Evolutionary conservation across 2,329 filamentous ascomycete genomes (phyloP).

Genomic region (Sclerotinia subarctica): DNA sequence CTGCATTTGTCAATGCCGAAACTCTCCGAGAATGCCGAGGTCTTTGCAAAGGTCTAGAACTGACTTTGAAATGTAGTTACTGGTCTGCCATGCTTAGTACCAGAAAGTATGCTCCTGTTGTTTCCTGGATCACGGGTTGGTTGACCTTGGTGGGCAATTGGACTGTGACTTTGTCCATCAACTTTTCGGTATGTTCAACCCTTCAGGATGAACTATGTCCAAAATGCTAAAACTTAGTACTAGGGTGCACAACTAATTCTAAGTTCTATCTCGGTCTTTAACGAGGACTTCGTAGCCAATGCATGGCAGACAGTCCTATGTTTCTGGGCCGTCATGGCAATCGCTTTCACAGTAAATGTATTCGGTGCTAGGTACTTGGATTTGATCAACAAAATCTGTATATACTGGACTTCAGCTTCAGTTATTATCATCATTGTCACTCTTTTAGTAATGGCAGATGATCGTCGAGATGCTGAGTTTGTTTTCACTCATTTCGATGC

Average conservation of each 20-base stretch:
- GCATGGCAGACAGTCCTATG: constrained; percentile 67
- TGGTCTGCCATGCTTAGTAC: constrained; percentile 67
- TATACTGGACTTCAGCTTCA: constrained; percentile 66
- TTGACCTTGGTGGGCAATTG: constrained; percentile 70
- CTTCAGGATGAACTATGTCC: background rate
- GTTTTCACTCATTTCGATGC: constrained; percentile 69
- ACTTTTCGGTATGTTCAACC: constrained; percentile 17
- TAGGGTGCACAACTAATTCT: constrained; percentile 64
- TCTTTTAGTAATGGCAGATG: constrained; percentile 53
- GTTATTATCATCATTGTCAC: constrained; percentile 67
- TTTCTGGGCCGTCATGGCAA: constrained; percentile 68
- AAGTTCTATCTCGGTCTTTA: constrained; percentile 64
- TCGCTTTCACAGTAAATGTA: constrained; percentile 63
- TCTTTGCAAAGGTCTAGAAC: background rate
- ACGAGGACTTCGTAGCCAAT: constrained; percentile 65
- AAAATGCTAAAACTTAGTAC: constrained; percentile 28
- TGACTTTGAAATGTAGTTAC: constrained; percentile 43
- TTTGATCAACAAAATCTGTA: constrained; percentile 69
- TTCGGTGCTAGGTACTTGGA: constrained; percentile 61
- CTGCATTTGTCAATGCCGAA: constrained; percentile 6
- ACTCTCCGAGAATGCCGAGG: background rate
- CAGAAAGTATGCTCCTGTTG: constrained; percentile 61
- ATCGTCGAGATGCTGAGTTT: constrained; percentile 56
- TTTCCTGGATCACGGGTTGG: constrained; percentile 70
- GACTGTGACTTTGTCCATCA: constrained; percentile 60